These are phyloP conservation scores for Gossypium laxum DNA, from an alignment of 441 rosid genomes.

Conservation along the genomic window DNA sequence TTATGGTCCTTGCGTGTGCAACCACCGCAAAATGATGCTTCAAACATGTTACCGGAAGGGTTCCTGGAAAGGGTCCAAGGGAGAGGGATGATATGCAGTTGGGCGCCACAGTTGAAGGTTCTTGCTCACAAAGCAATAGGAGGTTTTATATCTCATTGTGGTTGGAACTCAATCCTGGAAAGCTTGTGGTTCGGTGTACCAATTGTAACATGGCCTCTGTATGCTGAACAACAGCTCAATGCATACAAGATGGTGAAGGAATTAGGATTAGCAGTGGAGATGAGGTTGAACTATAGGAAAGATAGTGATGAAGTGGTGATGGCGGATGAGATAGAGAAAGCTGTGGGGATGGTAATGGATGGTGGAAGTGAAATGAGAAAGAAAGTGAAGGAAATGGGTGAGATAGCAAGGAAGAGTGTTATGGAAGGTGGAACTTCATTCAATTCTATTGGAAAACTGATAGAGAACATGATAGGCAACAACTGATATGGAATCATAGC, in stretches of 20 bases:
- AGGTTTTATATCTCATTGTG: slow-evolving; percentile 43
- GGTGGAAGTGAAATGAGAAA: slow-evolving; percentile 23
- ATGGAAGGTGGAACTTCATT: slow-evolving; percentile 36
- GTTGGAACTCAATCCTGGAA: slow-evolving; percentile 47
- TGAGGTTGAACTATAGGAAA: slow-evolving; percentile 30
- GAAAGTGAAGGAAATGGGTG: slow-evolving; percentile 31
- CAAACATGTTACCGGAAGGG: slow-evolving; percentile 16
- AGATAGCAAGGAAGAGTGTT: slow-evolving; percentile 27
- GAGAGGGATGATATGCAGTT: slow-evolving; percentile 33
- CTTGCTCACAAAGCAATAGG: slow-evolving; percentile 34
- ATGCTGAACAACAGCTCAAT: slow-evolving; percentile 47
- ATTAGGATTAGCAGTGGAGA: slow-evolving; percentile 29
- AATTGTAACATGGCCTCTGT: slow-evolving; percentile 39
- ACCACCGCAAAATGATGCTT: neutral
- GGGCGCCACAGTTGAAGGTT: slow-evolving; percentile 45
- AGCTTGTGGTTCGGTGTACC: slow-evolving; percentile 46
- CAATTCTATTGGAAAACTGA: slow-evolving; percentile 17
- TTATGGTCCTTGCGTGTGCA: slow-evolving; percentile 32
- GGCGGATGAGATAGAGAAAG: slow-evolving; percentile 29
- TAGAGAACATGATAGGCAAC: slow-evolving; percentile 20
- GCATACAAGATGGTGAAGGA: slow-evolving; percentile 39
- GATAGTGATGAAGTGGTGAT: slow-evolving; percentile 14
- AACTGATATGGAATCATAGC: neutral
- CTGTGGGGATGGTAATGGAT: slow-evolving; percentile 25
- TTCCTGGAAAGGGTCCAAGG: slow-evolving; percentile 31